Evolutionary conservation across 179 eudicot species (phyloP).

Genomic region (Carnegiea gigantea): DNA sequence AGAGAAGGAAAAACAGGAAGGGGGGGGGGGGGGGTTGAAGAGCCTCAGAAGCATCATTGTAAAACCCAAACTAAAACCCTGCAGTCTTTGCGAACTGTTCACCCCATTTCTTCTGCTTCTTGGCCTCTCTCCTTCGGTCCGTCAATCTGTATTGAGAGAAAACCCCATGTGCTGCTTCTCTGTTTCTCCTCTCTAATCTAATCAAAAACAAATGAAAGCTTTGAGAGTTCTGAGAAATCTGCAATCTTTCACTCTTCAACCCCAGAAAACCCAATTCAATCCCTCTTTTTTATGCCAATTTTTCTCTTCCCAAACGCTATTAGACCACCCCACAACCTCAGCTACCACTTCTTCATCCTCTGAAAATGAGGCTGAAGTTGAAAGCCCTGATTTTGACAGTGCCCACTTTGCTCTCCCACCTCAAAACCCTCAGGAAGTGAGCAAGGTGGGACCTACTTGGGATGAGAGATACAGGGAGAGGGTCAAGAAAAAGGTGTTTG

Average conservation of each 20-base stretch:
- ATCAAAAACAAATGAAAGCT: conserved; percentile 50
- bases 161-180: neutral
- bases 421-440: conserved; percentile 18
- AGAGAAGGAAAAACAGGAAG: too few relatives aligned
- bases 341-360: conserved; percentile 24
- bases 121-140: neutral
- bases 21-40: too few relatives aligned
- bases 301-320: conserved; percentile 49
- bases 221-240: conserved; percentile 40
- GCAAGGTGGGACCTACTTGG: conserved; percentile 46
- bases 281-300: conserved; percentile 35
- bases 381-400: conserved; percentile 55
- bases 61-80: conserved; percentile 14
- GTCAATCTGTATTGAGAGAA: neutral
- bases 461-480: conserved; percentile 62
- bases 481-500: conserved; percentile 48
- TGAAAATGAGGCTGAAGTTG: conserved; percentile 39
- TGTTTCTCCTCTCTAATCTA: neutral
- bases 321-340: conserved; percentile 30
- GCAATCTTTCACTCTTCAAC: conserved; percentile 21
- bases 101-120: neutral
- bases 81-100: conserved; percentile 10
- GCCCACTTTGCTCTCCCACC: conserved; percentile 42
- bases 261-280: conserved; percentile 34
- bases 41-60: neutral